A percentile compares a stretch with the other conserved stretches of the same genome.
These are phyloP conservation scores for Fusarium floridanum DNA, from an alignment of 2,329 filamentous ascomycete genomes.

Conservation along the genomic window DNA sequence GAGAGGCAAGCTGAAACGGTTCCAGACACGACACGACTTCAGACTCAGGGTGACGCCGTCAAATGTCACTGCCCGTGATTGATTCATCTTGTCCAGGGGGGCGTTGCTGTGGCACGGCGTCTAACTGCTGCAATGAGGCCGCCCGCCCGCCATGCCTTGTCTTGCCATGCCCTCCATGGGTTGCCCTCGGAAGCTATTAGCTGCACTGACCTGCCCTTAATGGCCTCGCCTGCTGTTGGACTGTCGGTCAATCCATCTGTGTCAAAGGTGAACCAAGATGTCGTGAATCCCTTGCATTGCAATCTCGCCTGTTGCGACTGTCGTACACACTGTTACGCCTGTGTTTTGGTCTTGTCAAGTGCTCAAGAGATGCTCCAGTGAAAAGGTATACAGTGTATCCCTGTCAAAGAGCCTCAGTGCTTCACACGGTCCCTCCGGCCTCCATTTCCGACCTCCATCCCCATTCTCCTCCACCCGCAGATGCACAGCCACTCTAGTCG, in stretches of 20 bases:
- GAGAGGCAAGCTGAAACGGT: conserved; percentile 24
- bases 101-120: conserved; percentile 12
- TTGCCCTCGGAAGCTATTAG: neutral
- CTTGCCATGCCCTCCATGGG: neutral
- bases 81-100: conserved; percentile 4
- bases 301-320: conserved; percentile 22
- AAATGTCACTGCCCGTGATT: conserved; percentile 12
- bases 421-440: conserved; percentile 1
- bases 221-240: neutral
- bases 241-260: conserved; percentile 3
- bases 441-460: neutral
- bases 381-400: conserved; percentile 1
- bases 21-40: conserved; percentile 4
- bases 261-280: conserved; percentile 2
- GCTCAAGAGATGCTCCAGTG: neutral
- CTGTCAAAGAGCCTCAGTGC: neutral
- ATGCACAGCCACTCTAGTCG: conserved; percentile 38
- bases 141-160: conserved; percentile 5
- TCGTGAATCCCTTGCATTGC: conserved; percentile 3
- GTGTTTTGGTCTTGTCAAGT: neutral
- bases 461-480: conserved; percentile 30
- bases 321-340: conserved; percentile 8
- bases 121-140: conserved; percentile 9
- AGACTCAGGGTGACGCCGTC: neutral
- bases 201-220: conserved; percentile 3